Evolutionary conservation across 129 eudicot genomes (phyloP), one percentile per base, ranked within the genome.

Genomic region (Sambucus nigra): DNA sequence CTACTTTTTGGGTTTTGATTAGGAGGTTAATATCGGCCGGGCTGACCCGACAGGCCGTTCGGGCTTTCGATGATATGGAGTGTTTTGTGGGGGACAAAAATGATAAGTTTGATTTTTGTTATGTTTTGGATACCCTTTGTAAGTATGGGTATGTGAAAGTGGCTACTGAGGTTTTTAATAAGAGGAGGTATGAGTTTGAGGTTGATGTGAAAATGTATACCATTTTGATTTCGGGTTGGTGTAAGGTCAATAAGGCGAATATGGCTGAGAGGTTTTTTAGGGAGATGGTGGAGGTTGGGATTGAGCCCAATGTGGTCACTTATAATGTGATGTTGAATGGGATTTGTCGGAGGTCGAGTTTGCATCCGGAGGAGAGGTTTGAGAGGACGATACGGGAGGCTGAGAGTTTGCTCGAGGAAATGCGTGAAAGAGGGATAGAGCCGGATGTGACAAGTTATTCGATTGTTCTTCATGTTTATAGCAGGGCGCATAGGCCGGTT

Each of bases 391-490:
- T 91, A 3, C 35, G 75, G 55, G 76, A 72, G 7, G 98, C 95
- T 29, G 82, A 73, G 66, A 75, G 60, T 28, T 61, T 91, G 79
- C 66, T 91, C 42, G 86, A 72, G 40, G 89, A 91, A 70, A 86
- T 91, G 98, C 62, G 29, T 21, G 68, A 74, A 31, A 72, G 82
- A 58, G 95, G 99, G n/a, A 38, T 91, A 6, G 82, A 91, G 26
- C 95, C 95, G 0, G 99, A 86, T 68, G 99, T 86, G 2, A 86
- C 89, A 0, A 91, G 94, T 62, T 91, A 86, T 72, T 91, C 99
- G 0, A 77, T 86, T 49, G 58, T 91, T 55, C 78, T 91, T 51
- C 99, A 91, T 68, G 99, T 91, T 33, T 91, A 83, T 76, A 86
- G 99, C 39, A 72, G 99, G 27, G 99, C 95, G 0, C 99, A 86